Evolutionary conservation across 2,329 filamentous ascomycete species (phyloP).

Genomic region (Ascochyta lentis): DNA sequence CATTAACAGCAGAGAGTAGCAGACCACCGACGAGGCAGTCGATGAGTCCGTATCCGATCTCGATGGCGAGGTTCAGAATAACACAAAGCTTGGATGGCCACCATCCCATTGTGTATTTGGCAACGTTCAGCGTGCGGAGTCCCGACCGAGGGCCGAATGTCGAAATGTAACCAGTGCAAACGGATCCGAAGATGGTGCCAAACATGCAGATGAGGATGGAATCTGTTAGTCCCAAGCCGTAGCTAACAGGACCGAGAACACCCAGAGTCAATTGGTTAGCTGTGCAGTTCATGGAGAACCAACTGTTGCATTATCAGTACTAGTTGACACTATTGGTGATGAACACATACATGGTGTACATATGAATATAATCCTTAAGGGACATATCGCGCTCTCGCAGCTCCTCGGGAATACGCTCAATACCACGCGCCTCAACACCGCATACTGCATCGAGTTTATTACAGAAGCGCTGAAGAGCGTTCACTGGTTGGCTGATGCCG

Average conservation of each 20-base stretch:
- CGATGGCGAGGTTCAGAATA: conserved; percentile 61
- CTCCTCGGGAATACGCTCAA: conserved; percentile 41
- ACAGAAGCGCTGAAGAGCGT: conserved; percentile 27
- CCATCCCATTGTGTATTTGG: conserved; percentile 67
- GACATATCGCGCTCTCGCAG: conserved; percentile 26
- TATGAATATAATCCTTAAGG: conserved; percentile 29
- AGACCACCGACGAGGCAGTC: conserved; percentile 67
- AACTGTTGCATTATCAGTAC: conserved; percentile 36
- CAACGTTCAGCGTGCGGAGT: conserved; percentile 43
- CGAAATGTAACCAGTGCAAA: conserved; percentile 32
- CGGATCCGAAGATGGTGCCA: conserved; percentile 29
- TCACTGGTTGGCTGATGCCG: conserved; percentile 25
- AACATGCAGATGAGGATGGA: conserved; percentile 30
- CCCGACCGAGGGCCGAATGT: conserved; percentile 31
- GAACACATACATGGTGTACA: conserved; percentile 31
- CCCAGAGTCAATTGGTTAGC: conserved; percentile 59
- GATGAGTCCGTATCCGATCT: conserved; percentile 65
- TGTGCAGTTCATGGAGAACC: conserved; percentile 66
- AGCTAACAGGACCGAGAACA: conserved; percentile 32
- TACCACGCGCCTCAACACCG: conserved; percentile 44
- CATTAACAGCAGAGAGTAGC: conserved; percentile 65
- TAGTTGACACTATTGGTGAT: not conserved
- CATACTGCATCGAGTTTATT: conserved; percentile 35
- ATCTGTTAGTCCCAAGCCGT: conserved; percentile 27
- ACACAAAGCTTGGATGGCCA: conserved; percentile 66